Conservation (phyloP, 2,329 filamentous ascomycete genomes). For the Gyromitra esculenta region DNA sequence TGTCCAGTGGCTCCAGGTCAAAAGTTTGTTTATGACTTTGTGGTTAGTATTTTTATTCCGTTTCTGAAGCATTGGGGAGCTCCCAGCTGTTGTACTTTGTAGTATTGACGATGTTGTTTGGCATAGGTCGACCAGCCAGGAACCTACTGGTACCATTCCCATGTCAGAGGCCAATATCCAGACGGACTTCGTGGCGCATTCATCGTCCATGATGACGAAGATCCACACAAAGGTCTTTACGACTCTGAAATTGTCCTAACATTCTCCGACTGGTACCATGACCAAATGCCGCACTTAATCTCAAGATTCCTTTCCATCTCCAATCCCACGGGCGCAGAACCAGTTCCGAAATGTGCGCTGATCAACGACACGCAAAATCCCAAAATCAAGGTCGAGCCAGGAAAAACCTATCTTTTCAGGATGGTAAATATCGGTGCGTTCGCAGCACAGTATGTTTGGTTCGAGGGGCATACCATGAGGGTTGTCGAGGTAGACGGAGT, state of each 20-base stretch:
- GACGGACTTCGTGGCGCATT: conserved; percentile 74
- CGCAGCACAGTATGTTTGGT: conserved; percentile 69
- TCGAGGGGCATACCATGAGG: conserved; percentile 73
- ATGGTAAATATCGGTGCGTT: conserved; percentile 79
- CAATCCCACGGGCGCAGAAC: conserved; percentile 68
- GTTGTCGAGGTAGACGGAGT: conserved; percentile 79
- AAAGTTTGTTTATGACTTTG: conserved; percentile 77
- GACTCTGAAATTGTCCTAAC: conserved; percentile 73
- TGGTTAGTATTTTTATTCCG: conserved; percentile 62
- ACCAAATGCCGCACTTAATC: conserved; percentile 65
- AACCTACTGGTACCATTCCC: conserved; percentile 83
- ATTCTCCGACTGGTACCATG: conserved; percentile 77
- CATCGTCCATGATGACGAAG: conserved; percentile 71
- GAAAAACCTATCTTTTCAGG: conserved; percentile 77
- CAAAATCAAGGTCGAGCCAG: conserved; percentile 69
- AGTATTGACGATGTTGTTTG: conserved; percentile 15
- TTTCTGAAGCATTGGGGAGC: neutral
- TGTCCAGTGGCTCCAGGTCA: conserved; percentile 72
- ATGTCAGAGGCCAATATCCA: conserved; percentile 73
- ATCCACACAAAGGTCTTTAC: conserved; percentile 68
- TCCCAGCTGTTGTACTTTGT: neutral
- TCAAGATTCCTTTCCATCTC: conserved; percentile 63
- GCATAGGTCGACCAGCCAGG: conserved; percentile 70
- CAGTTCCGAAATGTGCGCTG: conserved; percentile 73
- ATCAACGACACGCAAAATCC: conserved; percentile 76